These are phyloP conservation scores for Wickerhamiella siamensis DNA, from an alignment of 805 yeast genomes.

Conservation along the genomic window DNA sequence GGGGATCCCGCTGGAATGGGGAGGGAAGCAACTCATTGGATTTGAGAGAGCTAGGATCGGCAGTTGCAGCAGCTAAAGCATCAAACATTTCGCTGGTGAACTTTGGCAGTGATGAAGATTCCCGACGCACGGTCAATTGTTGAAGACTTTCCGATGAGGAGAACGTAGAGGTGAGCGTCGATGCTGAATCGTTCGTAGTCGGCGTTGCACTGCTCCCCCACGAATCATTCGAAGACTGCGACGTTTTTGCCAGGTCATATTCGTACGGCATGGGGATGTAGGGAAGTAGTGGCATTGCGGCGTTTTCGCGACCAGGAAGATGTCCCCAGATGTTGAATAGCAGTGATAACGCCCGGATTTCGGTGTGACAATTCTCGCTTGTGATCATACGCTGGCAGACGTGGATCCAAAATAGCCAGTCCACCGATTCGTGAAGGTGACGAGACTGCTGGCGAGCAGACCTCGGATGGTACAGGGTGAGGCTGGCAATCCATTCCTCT, in stretches of 20 bases:
- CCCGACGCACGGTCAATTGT: neutral
- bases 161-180: slow-evolving; percentile 1
- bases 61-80: neutral
- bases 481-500: slow-evolving; percentile 27
- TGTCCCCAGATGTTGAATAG: slow-evolving; percentile 63
- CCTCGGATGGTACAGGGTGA: slow-evolving; percentile 20
- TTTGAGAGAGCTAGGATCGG: neutral
- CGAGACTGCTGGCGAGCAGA: slow-evolving; percentile 17
- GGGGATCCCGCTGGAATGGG: neutral
- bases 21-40: neutral
- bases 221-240: neutral
- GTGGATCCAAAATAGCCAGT: slow-evolving; percentile 69
- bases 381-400: slow-evolving; percentile 44
- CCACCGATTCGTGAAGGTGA: slow-evolving; percentile 25
- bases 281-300: neutral
- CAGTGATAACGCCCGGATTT: slow-evolving; percentile 49
- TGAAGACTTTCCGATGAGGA: slow-evolving; percentile 1
- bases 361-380: slow-evolving; percentile 47
- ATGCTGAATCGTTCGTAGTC: neutral
- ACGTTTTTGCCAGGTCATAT: neutral
- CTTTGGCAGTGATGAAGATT: neutral
- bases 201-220: neutral
- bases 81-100: neutral
- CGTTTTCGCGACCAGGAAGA: slow-evolving; percentile 23
- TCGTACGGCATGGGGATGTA: neutral